Evolutionary conservation across 176 grass and related monocot species (phyloP).

Genomic region (Oryza glaberrima): DNA sequence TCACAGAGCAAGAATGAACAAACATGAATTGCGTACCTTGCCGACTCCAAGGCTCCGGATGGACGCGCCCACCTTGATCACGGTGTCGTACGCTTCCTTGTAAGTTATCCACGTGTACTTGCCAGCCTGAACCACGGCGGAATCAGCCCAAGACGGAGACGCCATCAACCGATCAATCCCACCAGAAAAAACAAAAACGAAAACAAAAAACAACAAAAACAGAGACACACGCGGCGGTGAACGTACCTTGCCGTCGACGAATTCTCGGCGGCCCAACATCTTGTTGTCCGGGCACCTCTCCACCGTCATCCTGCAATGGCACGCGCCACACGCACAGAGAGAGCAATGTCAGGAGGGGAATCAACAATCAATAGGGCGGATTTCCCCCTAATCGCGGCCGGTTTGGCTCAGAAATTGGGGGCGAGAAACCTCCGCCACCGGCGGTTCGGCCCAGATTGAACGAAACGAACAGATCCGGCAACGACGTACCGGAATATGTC

Average conservation of each 20-base stretch:
- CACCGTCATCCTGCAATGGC: conserved; percentile 55
- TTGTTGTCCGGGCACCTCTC: conserved; percentile 60
- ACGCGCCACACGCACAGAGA: neutral
- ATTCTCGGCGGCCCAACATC: conserved; percentile 67
- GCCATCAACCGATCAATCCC: conserved; percentile 1
- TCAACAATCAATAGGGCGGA: neutral
- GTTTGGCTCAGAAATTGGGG: neutral
- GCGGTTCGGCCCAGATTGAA: neutral
- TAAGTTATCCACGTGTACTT: conserved; percentile 89
- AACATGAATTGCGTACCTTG: conserved; percentile 47
- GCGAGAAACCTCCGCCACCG: neutral
- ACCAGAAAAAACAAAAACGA: neutral
- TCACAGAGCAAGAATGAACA: neutral
- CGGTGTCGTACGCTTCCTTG: conserved; percentile 76
- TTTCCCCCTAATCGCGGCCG: neutral
- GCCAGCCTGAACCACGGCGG: conserved; percentile 50
- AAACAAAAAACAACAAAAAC: too few relatives aligned
- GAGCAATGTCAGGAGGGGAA: neutral
- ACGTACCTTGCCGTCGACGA: conserved; percentile 63
- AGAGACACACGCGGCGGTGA: neutral
- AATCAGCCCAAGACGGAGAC: conserved; percentile 25
- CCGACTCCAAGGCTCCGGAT: conserved; percentile 67
- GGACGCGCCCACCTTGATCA: conserved; percentile 72
- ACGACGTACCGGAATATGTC: conserved; percentile 83
- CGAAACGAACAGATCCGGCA: conserved; percentile 5